Evolutionary conservation across 2,329 filamentous ascomycete species (phyloP).

Genomic region (Aspergillus ustus): DNA sequence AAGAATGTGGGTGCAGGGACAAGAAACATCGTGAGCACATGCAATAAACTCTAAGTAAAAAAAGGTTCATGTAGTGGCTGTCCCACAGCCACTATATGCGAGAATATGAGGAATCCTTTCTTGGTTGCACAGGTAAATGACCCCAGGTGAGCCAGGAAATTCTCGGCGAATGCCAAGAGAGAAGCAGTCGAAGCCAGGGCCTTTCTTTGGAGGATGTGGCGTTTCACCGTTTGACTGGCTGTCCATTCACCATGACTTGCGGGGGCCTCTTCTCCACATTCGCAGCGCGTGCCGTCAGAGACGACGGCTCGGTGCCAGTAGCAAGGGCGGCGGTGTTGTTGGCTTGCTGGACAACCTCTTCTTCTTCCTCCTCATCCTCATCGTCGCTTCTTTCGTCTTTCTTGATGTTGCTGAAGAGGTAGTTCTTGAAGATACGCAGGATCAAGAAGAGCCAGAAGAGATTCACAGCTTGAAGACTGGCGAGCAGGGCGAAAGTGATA

Average conservation of each 20-base stretch:
- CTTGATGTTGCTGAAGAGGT: conserved; percentile 43
- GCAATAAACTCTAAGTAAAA: conserved; percentile 10
- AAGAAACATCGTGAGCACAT: conserved; percentile 13
- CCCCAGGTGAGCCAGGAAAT: not conserved
- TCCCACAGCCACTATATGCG: conserved; percentile 5
- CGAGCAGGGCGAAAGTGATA: conserved; percentile 51
- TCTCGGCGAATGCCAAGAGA: not conserved
- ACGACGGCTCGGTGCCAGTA: conserved; percentile 31
- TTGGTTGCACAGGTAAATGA: conserved; percentile 1
- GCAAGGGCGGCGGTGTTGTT: conserved; percentile 31
- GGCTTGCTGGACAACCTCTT: conserved; percentile 19
- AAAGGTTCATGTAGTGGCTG: not conserved
- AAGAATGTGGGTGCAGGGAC: not conserved
- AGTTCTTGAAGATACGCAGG: conserved; percentile 49
- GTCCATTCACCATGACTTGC: conserved; percentile 46
- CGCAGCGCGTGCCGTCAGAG: conserved; percentile 27
- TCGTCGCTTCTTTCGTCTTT: conserved; percentile 53
- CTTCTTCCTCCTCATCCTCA: conserved; percentile 48
- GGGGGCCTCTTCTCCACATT: conserved; percentile 39
- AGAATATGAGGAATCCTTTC: not conserved
- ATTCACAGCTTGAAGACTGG: conserved; percentile 51
- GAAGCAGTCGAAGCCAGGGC: not conserved
- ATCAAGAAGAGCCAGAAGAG: conserved; percentile 54
- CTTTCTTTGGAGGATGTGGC: not conserved
- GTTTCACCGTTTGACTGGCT: conserved; percentile 32